Conservation (phyloP, 192 early-diverging fungal species). For the Mortierella hygrophila region DNA sequence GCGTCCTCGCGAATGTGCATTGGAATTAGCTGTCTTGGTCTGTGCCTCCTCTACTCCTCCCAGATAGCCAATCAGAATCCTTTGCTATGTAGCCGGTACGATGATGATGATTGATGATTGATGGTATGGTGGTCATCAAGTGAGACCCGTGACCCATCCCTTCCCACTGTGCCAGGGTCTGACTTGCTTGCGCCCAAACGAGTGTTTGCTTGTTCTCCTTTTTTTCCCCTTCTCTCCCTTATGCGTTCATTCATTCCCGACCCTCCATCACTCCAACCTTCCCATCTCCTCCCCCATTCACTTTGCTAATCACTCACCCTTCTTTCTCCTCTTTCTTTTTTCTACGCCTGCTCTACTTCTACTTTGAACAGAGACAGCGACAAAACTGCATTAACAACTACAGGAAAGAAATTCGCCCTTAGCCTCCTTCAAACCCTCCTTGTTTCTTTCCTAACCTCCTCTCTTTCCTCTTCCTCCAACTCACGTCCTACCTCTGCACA, state of each 20-base stretch:
- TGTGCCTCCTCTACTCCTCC: background rate
- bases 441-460: background rate
- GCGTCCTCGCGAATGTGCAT: background rate
- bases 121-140: background rate
- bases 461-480: background rate
- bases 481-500: background rate
- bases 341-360: too few relatives aligned
- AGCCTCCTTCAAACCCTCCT: background rate
- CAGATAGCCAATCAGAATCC: background rate
- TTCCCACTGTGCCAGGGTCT: too few relatives aligned
- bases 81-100: background rate
- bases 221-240: background rate
- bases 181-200: too few relatives aligned
- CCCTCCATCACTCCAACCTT: too few relatives aligned
- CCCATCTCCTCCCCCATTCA: too few relatives aligned
- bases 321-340: too few relatives aligned
- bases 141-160: background rate
- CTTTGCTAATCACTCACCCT: too few relatives aligned
- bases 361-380: background rate
- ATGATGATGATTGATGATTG: background rate
- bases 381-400: background rate
- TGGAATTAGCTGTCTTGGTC: background rate
- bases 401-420: background rate
- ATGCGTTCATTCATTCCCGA: too few relatives aligned
- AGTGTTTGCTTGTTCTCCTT: background rate